Percentiles rank a stretch among this genome's conserved stretches.
phyloP scores from a whole-genome alignment of 768 basidiomycete species.

The Macrolepiota albuminosa region DNA sequence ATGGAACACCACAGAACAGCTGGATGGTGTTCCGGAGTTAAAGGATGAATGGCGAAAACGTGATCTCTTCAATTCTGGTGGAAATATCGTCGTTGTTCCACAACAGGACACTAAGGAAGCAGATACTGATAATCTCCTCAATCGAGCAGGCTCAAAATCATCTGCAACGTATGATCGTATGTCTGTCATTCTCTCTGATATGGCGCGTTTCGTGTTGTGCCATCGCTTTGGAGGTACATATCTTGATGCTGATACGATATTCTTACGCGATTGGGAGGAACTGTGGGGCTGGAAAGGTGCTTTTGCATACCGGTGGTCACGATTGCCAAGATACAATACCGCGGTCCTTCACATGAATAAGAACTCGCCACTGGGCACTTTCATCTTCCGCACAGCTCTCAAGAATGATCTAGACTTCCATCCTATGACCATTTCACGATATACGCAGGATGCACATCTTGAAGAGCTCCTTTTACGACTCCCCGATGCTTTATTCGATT shows the following conservation, averaged over 20 bases:
- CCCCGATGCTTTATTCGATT: conserved; percentile 94
- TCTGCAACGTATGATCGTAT: conserved; percentile 82
- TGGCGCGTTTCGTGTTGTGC: conserved; percentile 96
- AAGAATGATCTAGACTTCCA: conserved; percentile 96
- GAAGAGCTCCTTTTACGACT: conserved; percentile 82
- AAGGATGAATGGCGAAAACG: conserved; percentile 85
- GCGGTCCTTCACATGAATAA: conserved; percentile 94
- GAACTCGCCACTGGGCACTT: conserved; percentile 84
- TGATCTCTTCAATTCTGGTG: conserved; percentile 86
- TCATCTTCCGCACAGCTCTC: conserved; percentile 90
- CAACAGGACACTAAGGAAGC: conserved; percentile 27
- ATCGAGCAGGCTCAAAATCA: conserved; percentile 85
- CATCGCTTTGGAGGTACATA: conserved; percentile 97
- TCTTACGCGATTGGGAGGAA: conserved; percentile 98
- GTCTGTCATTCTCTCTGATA: conserved; percentile 91
- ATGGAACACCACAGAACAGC: conserved; percentile 98
- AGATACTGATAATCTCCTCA: conserved; percentile 43
- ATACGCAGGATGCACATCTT: conserved; percentile 84
- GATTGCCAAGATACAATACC: conserved; percentile 91
- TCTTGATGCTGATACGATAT: conserved; percentile 93
- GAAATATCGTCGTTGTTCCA: conserved; percentile 66
- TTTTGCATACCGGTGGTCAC: conserved; percentile 96
- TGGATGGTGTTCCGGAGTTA: conserved; percentile 88
- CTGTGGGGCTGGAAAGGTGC: conserved; percentile 96
- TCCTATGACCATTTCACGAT: conserved; percentile 90